Evolutionary conservation across 1,139 yeast genomes (phyloP).

Genomic region (Candida sp.): DNA sequence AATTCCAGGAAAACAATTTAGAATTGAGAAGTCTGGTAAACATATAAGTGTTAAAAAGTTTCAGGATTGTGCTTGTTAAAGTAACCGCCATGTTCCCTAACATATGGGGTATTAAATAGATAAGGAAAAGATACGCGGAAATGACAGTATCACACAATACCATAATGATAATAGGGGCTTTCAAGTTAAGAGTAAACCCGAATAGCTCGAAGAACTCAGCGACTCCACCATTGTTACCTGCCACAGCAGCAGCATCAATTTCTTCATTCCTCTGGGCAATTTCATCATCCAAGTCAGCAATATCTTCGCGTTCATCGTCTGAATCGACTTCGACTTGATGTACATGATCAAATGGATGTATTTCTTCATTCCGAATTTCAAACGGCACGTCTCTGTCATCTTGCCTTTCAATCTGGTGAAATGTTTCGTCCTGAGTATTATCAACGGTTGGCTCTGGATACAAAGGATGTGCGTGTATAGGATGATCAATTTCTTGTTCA

Average conservation of each 20-base stretch:
- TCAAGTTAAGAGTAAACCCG: constrained; percentile 32
- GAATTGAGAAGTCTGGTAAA: not conserved
- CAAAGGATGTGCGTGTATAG: not conserved
- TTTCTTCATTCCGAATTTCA: not conserved
- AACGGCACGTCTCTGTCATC: not conserved
- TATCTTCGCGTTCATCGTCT: constrained; percentile 9
- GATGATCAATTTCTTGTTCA: not conserved
- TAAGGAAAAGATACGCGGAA: constrained; percentile 37
- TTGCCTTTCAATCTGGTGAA: not conserved
- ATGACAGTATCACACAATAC: constrained; percentile 39
- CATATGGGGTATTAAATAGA: constrained; percentile 55
- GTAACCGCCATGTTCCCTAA: constrained; percentile 36
- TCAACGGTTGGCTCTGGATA: not conserved
- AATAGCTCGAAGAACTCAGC: constrained; percentile 31
- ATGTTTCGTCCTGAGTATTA: not conserved
- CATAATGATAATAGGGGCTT: constrained; percentile 36
- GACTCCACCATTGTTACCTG: constrained; percentile 14
- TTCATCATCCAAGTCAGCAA: constrained; percentile 9
- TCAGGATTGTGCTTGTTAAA: constrained; percentile 9
- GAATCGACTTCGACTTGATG: constrained; percentile 4
- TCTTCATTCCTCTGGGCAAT: constrained; percentile 5
- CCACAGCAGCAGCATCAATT: constrained; percentile 9
- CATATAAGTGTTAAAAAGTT: constrained; percentile 1
- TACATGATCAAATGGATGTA: not conserved
- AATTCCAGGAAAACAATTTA: not conserved